A percentile compares a stretch with the other conserved stretches of the same genome.
Evolutionary conservation across 2,329 filamentous ascomycete species (phyloP).

Genomic region (Eutypa lata): DNA sequence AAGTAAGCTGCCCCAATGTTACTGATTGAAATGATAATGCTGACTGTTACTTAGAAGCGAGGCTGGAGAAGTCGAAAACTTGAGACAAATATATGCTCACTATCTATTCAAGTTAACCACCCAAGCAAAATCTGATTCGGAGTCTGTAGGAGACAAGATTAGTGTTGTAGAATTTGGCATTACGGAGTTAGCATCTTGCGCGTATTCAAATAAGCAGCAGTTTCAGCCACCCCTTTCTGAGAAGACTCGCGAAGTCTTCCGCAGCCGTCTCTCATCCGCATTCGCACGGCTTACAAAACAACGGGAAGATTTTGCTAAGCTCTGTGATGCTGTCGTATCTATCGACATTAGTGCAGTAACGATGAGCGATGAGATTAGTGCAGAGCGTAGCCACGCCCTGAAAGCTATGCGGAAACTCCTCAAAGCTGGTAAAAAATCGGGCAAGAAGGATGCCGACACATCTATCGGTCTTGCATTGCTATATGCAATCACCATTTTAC

Average conservation of each 20-base stretch:
- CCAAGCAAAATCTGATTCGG: slow-evolving; percentile 28
- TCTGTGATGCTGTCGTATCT: slow-evolving; percentile 52
- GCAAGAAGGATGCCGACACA: slow-evolving; percentile 44
- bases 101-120: slow-evolving; percentile 53
- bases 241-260: slow-evolving; percentile 52
- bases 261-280: slow-evolving; percentile 55
- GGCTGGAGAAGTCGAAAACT: slow-evolving; percentile 34
- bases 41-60: slow-evolving; percentile 24
- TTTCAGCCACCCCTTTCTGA: slow-evolving; percentile 45
- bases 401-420: slow-evolving; percentile 51
- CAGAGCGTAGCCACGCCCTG: slow-evolving; percentile 50
- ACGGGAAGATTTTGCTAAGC: slow-evolving; percentile 48
- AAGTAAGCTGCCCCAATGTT: slow-evolving; percentile 24
- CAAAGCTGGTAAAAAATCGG: slow-evolving; percentile 35
- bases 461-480: slow-evolving; percentile 67
- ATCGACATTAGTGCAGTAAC: slow-evolving; percentile 50
- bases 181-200: slow-evolving; percentile 51
- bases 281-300: slow-evolving; percentile 56
- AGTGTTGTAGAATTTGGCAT: slow-evolving; percentile 42
- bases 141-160: slow-evolving; percentile 26
- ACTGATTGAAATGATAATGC: slow-evolving; percentile 21
- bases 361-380: slow-evolving; percentile 54
- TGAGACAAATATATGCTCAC: slow-evolving; percentile 49
- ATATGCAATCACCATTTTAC: slow-evolving; percentile 79
- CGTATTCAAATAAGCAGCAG: slow-evolving; percentile 48